These are phyloP conservation scores for Pisolithus tinctorius DNA, from an alignment of 768 basidiomycete genomes.

Conservation along the genomic window DNA sequence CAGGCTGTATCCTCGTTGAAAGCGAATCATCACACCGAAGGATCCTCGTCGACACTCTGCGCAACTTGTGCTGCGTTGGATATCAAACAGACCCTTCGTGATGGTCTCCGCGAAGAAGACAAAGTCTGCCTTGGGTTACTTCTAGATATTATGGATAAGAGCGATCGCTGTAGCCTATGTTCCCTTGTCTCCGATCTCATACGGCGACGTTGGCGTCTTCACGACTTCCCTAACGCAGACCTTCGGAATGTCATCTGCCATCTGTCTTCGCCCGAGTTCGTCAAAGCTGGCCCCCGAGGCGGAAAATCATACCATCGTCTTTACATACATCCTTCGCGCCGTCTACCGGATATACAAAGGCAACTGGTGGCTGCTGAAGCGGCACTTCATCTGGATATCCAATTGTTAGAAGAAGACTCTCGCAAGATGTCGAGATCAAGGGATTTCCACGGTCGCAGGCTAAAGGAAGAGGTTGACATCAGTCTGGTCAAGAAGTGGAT, in stretches of 20 bases:
- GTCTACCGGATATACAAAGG: not conserved
- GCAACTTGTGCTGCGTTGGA: conserved; percentile 3
- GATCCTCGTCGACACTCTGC: not conserved
- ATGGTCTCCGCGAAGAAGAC: not conserved
- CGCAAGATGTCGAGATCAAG: conserved; percentile 1
- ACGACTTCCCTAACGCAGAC: not conserved
- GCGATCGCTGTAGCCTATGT: conserved; percentile 1
- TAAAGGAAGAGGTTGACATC: not conserved
- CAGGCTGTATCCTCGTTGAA: not conserved
- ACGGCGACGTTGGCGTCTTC: conserved; percentile 1
- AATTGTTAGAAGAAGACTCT: conserved; percentile 3
- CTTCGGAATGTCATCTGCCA: not conserved
- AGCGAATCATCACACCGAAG: not conserved
- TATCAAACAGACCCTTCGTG: not conserved
- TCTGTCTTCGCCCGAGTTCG: not conserved
- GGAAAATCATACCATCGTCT: not conserved
- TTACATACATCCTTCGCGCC: not conserved
- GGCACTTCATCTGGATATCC: not conserved
- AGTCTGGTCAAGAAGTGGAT: conserved; percentile 4
- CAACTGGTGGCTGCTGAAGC: not conserved
- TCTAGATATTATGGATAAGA: conserved; percentile 1
- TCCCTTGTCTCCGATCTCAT: conserved; percentile 1
- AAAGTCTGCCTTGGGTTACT: not conserved
- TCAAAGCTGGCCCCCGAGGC: not conserved
- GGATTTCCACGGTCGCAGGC: conserved; percentile 4